Evolutionary conservation across 768 basidiomycete genomes (phyloP), one percentile per base, ranked within the genome.

Genomic region (Amanita fuliginea): DNA sequence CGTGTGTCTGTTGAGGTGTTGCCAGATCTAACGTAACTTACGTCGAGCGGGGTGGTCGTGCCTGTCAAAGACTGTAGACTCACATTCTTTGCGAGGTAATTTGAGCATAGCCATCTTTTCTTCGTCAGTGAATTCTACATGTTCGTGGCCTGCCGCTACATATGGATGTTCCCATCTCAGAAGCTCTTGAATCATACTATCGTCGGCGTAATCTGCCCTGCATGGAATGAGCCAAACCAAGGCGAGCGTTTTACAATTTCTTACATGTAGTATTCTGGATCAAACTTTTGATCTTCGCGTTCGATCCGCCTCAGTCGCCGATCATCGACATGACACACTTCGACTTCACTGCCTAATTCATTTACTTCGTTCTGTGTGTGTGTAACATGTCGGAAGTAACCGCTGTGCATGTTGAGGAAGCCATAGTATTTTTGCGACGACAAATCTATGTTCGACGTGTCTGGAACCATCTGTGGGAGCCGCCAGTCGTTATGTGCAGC

Each of bases 231-330:
- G 52, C 47, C 9, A n/a, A 43, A 30, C 51, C 33, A 10, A 6
- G 33, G 13, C 21, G 14, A 6, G 26, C 37, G 30, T 41, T 32
- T 6, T 19, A 34, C 19, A 30, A 13, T 26, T 16, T 36, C 77
- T 47, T 63, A 89, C 89, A 89, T 81, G 60, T 91, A 92, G 65
- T 91, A 71, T 57, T 90, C 87, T 57, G 79, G 80, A 56, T 91
- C 82, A 76, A 82, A 93, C 64, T 89, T 90, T 26, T 74, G 69
- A 34, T 90, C 71, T 61, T 91, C 89, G 53, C 79, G 80, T 48
- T 66, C 61, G 9, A 78, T 54, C 42, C 87, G 75, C 51, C 68
- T 69, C 36, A 52, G 55, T 24, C 78, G 71, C 33, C 87, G 74
- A 54, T 83, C 79, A 3, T 63, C 59, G 10, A 57, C 62, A 10